Conservation (phyloP, 2,329 filamentous ascomycete species). For the Lasiodiplodia theobromae region DNA sequence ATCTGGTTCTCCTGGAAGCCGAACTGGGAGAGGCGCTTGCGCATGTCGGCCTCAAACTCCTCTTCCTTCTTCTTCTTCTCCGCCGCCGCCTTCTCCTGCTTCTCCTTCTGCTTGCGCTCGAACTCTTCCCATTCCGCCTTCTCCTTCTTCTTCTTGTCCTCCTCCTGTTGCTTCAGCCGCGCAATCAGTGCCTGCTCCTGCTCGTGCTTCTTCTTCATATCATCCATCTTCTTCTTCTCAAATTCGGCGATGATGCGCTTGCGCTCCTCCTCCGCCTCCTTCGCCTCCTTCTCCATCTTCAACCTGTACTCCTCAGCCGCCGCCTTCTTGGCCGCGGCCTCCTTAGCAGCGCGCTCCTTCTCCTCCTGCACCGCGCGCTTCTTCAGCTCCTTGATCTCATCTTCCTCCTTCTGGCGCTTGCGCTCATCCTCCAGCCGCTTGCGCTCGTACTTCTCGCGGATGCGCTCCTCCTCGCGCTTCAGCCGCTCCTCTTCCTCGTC, state of each 20-base stretch:
- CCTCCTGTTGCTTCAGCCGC: slow-evolving; percentile 50
- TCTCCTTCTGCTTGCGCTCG: slow-evolving; percentile 49
- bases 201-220: slow-evolving; percentile 47
- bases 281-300: slow-evolving; percentile 41
- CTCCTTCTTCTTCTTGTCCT: slow-evolving; percentile 50
- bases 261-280: slow-evolving; percentile 37
- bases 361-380: slow-evolving; percentile 42
- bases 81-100: slow-evolving; percentile 50
- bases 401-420: slow-evolving; percentile 34
- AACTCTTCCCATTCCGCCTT: slow-evolving; percentile 53
- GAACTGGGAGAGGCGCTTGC: slow-evolving; percentile 51
- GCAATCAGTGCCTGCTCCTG: slow-evolving; percentile 47
- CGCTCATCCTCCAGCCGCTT: slow-evolving; percentile 37
- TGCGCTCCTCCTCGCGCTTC: slow-evolving; percentile 37
- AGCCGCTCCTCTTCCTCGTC: slow-evolving; percentile 39
- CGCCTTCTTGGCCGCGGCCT: slow-evolving; percentile 46
- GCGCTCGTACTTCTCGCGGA: slow-evolving; percentile 43
- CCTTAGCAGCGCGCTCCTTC: slow-evolving; percentile 37
- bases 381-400: slow-evolving; percentile 41
- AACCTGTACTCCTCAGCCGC: slow-evolving; percentile 46
- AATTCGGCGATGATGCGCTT: slow-evolving; percentile 38
- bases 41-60: slow-evolving; percentile 55
- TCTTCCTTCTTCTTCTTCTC: slow-evolving; percentile 50
- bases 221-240: slow-evolving; percentile 37
- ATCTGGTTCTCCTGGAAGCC: slow-evolving; percentile 58